A percentile compares a stretch with the other conserved stretches of the same genome.
phyloP scores from a whole-genome alignment of 164 flowering plant species.

The Santalum album region DNA sequence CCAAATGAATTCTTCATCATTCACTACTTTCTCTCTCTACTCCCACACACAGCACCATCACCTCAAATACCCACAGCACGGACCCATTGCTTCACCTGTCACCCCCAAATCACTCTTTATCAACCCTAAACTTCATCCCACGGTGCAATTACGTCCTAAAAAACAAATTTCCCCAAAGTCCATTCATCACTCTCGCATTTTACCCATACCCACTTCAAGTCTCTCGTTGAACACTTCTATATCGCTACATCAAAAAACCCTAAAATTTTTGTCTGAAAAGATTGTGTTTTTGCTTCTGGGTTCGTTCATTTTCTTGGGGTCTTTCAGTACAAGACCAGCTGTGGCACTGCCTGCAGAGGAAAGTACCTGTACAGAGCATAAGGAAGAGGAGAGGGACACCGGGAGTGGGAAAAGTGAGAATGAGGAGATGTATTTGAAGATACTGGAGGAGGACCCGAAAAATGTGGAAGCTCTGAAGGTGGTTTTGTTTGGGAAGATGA shows the following conservation, averaged over 20 bases:
- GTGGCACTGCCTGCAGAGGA: constrained; percentile 20
- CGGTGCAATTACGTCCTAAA: too few species aligned
- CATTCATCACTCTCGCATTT: too few species aligned
- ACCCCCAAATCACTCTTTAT: too few species aligned
- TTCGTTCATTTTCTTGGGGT: constrained; percentile 47
- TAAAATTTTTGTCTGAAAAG: constrained; percentile 21
- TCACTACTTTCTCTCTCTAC: too few species aligned
- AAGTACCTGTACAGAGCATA: constrained; percentile 8
- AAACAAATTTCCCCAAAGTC: neutral
- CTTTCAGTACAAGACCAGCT: constrained; percentile 25
- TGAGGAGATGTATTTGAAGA: constrained; percentile 47
- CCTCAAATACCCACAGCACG: too few species aligned
- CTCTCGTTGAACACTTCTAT: neutral
- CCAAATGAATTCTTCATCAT: too few species aligned
- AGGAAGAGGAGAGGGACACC: constrained; percentile 19
- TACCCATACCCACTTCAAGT: too few species aligned
- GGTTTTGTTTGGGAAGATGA: constrained; percentile 66
- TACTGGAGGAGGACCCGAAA: constrained; percentile 57
- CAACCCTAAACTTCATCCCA: too few species aligned
- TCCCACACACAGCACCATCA: too few species aligned
- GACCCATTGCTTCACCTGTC: too few species aligned
- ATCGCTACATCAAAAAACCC: constrained; percentile 8
- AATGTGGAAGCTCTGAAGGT: constrained; percentile 73
- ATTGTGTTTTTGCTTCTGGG: constrained; percentile 48
- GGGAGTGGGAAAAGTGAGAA: constrained; percentile 25